Conservation (phyloP, 2,329 filamentous ascomycete genomes). For the Cryphonectria parasitica region DNA sequence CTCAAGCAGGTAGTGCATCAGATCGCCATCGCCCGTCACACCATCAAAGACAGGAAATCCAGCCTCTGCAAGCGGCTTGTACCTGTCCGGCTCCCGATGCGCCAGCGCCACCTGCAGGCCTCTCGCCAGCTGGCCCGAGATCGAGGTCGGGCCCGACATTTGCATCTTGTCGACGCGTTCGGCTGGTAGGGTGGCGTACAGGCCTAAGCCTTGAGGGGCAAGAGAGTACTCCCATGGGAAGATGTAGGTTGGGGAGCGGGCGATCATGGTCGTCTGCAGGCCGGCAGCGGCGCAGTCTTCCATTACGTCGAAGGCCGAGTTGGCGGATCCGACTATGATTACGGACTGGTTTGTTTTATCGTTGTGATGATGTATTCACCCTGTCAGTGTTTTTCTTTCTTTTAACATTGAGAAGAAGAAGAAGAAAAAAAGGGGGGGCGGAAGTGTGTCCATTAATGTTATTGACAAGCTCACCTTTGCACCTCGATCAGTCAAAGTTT, state of each 20-base stretch:
- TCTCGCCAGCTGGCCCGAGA: slow-evolving; percentile 33
- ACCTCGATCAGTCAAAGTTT: slow-evolving; percentile 32
- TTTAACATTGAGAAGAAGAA: too few species aligned
- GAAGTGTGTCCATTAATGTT: too few species aligned
- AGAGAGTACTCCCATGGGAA: slow-evolving; percentile 39
- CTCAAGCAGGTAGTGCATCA: slow-evolving; percentile 42
- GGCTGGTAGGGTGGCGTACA: slow-evolving; percentile 35
- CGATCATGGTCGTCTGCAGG: slow-evolving; percentile 41
- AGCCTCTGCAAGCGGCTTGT: slow-evolving; percentile 37
- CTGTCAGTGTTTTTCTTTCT: background rate
- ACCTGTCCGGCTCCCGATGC: slow-evolving; percentile 40
- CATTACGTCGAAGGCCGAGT: slow-evolving; percentile 47
- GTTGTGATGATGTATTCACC: background rate
- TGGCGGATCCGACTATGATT: slow-evolving; percentile 45
- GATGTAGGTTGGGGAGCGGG: slow-evolving; percentile 42
- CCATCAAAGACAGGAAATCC: slow-evolving; percentile 45
- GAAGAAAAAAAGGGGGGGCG: too few species aligned
- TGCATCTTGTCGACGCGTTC: slow-evolving; percentile 34
- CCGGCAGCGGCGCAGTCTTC: slow-evolving; percentile 39
- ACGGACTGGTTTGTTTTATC: slow-evolving; percentile 31
- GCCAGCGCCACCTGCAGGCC: slow-evolving; percentile 35
- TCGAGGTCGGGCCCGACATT: slow-evolving; percentile 30
- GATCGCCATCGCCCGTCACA: slow-evolving; percentile 27
- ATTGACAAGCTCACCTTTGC: slow-evolving; percentile 25
- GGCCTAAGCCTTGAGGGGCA: slow-evolving; percentile 35